A percentile compares a stretch with the other conserved stretches of the same genome.
These are phyloP conservation scores for Butyriboletus appendiculatus DNA, from an alignment of 1,284 basidiomycete genomes.

Conservation along the genomic window DNA sequence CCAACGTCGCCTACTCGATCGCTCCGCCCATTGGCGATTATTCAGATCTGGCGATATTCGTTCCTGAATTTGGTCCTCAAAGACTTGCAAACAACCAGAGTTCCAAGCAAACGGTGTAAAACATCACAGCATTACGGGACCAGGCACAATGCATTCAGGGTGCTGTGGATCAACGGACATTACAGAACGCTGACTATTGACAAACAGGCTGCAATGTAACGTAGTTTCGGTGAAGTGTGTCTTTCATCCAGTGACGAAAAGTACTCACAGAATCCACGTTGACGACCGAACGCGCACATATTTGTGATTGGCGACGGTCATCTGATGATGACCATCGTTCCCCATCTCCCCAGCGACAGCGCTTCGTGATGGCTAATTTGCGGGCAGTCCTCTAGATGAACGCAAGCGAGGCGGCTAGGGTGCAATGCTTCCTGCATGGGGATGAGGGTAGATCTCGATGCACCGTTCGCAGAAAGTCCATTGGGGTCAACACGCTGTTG, in stretches of 20 bases:
- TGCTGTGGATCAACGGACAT: slow-evolving; percentile 28
- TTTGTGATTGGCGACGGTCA: slow-evolving; percentile 15
- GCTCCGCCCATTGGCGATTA: background rate
- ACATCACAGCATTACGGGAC: slow-evolving; percentile 19
- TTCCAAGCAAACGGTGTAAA: slow-evolving; percentile 1
- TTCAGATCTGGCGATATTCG: background rate
- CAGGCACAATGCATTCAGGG: slow-evolving; percentile 5
- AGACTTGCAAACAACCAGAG: background rate
- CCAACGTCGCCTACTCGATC: background rate
- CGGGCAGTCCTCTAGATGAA: slow-evolving; percentile 41
- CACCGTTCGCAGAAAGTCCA: slow-evolving; percentile 10
- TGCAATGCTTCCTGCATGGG: slow-evolving; percentile 36
- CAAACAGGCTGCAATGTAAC: slow-evolving; percentile 20
- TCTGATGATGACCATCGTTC: slow-evolving; percentile 31
- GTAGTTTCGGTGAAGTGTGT: slow-evolving; percentile 15
- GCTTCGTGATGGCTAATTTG: slow-evolving; percentile 40
- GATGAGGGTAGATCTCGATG: slow-evolving; percentile 36
- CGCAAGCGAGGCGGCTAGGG: slow-evolving; percentile 40
- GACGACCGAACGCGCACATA: slow-evolving; percentile 6
- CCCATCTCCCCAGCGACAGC: slow-evolving; percentile 37
- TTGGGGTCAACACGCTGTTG: slow-evolving; percentile 13
- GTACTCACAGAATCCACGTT: slow-evolving; percentile 26
- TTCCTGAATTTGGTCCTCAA: slow-evolving; percentile 4
- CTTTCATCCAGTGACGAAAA: slow-evolving; percentile 10
- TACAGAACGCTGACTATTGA: slow-evolving; percentile 18